These are phyloP conservation scores for Backusella parvicylindrica DNA, from an alignment of 192 early-diverging fungal species.

Conservation along the genomic window DNA sequence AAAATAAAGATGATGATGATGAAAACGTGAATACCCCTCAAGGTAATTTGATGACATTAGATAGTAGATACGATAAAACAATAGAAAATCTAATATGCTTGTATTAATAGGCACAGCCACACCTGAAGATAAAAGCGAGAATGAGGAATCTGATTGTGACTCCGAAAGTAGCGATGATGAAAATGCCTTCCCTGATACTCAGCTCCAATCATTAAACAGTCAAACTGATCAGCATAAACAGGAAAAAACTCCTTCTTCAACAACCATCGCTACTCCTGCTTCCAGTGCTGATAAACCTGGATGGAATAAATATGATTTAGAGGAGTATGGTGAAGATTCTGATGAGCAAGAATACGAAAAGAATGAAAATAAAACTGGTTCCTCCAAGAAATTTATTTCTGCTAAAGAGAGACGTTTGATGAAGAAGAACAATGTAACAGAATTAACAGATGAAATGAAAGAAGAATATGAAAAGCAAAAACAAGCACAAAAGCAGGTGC, in stretches of 20 bases:
- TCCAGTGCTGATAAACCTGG: background rate
- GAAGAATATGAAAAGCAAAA: background rate
- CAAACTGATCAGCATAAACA: background rate
- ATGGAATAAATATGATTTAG: conserved; percentile 48
- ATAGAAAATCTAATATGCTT: too few species aligned
- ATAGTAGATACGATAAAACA: background rate
- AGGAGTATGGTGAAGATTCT: conserved; percentile 51
- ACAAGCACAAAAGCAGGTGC: background rate
- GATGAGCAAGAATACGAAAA: conserved; percentile 31
- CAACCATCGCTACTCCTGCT: background rate
- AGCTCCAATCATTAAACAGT: conserved; percentile 24
- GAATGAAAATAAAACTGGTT: background rate
- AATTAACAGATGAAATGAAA: conserved; percentile 10
- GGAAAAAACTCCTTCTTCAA: background rate
- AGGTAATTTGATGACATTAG: background rate
- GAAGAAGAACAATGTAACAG: conserved; percentile 56
- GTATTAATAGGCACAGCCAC: background rate
- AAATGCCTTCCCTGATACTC: conserved; percentile 52
- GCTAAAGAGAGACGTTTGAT: conserved; percentile 84
- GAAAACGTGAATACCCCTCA: background rate
- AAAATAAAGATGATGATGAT: background rate
- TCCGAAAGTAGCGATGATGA: conserved; percentile 38
- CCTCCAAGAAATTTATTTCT: conserved; percentile 49
- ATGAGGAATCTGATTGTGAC: conserved; percentile 27
- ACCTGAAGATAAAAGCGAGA: conserved; percentile 13